Base-by-base conservation (phyloP, 768 basidiomycete genomes). In the Suillus cothurnatus region DNA sequence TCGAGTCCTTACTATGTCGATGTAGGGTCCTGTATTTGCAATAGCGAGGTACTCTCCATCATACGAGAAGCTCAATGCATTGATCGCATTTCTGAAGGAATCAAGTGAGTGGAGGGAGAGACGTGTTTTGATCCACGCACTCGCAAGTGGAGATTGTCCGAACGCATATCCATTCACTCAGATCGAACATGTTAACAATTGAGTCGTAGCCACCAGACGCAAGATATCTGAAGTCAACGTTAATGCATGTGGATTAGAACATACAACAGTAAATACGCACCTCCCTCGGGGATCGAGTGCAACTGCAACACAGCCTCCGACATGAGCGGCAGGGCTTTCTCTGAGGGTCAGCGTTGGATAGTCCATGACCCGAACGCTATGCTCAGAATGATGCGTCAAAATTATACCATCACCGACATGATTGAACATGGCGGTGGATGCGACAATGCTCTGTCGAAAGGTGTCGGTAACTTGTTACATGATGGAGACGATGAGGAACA, bases 11-110 rank as follows among this genome's bases (percentile, higher is more conserved):
- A 92, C 91, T 50, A 93, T 91, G 66, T 93, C 92, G 61, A 93
- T 89, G 68, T 92, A 93, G 36, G 79, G 77, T 23, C 91, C 91
- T 11, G 84, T 81, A 66, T 81, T 91, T 11, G 92, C 89, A 59
- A 93, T 88, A 21, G 92, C 92, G 55, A 94, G 75, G 71, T 88
- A 94, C 79, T 94, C 92, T 39, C 92, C 92, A 69, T 94, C 92
- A 67, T 89, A 83, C 15, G 91, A 93, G 81, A 93, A 94, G 73
- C 89, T 92, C 23, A 93, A 76, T 23, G 85, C 84, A 66, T 85
- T 91, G 70, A 93, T 90, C 26, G 87, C 82, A 71, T 92, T 81
- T 63, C 92, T 93, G 69, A 17, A 64, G 15, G 31, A 62, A 66
- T 49, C 45, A 36, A 41, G 50, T 45, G n/a, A 58, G 57, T 6